Base-by-base conservation (phyloP, 805 yeast species). In the Wickerhamomyces strasburgensis region DNA sequence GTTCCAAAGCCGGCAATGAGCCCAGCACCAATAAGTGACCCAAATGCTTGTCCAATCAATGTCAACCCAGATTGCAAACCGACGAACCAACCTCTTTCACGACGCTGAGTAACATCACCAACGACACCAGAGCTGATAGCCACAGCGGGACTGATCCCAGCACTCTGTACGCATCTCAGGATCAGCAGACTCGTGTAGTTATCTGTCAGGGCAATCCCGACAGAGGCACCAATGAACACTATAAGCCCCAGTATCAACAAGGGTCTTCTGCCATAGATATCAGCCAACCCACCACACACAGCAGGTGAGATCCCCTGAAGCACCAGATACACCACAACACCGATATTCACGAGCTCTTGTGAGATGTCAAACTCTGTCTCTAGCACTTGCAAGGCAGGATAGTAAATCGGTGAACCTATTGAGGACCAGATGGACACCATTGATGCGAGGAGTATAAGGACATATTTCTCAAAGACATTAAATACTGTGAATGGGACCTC, bases 271-370 rank as follows among this genome's bases (percentile, higher is more conserved):
- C 96, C 96, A 51, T 58, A 61, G 3, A 64, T 53, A 54, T 87
- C 96, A 0, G 90, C 83, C 16, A 84, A 49, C 4, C 78, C 68
- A 0, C 86, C 81, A 54, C 80, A 68, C 13, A 85, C 54, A 1
- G 83, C 70, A 0, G 96, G 96, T 0, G 84, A 60, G 0, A 84
- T 39, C 2, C 94, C 95, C 60, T 87, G 96, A 37, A 82, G 70
- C 9, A 84, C 56, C 35, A 84, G 70, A 49, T 86, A 87, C 0
- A 84, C 79, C 1, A 87, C 88, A 25, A 88, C 81, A 1, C 94
- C 75, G 13, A 83, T 50, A 52, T 86, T 84, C 37, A 79, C 75
- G 37, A 67, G 60, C 36, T 76, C 80, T 32, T 75, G 74, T 3
- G 77, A 50, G 5, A 80, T 72, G 31, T 68, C 33, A 48, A 87